Percentiles rank a stretch among this genome's conserved stretches.
Conservation (phyloP, 371 early-diverging fungal genomes). For the Rhizopus microsporus region DNA sequence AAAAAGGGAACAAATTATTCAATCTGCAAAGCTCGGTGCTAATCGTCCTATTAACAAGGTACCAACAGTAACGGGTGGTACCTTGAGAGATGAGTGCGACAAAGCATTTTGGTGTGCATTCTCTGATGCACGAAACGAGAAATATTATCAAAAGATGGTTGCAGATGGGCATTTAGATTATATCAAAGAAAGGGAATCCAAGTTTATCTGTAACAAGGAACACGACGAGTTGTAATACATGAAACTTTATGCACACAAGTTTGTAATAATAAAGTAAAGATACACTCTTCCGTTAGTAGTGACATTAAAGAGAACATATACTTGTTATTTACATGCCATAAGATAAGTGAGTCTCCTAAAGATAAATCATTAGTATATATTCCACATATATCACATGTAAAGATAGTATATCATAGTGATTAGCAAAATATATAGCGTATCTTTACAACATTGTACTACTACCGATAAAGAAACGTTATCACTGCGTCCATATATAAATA, state of each 20-base stretch:
- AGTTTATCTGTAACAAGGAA: background rate
- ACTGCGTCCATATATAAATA: too few relatives aligned
- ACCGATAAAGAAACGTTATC: too few relatives aligned
- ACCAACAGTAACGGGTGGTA: constrained; percentile 30
- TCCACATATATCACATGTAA: too few relatives aligned
- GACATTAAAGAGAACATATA: background rate
- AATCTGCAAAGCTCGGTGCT: constrained; percentile 32
- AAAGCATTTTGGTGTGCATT: constrained; percentile 40
- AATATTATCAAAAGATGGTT: constrained; percentile 25
- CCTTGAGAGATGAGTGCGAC: constrained; percentile 36
- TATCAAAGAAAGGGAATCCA: constrained; percentile 9
- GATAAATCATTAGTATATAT: too few relatives aligned
- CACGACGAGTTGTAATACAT: too few relatives aligned
- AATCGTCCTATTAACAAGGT: constrained; percentile 19
- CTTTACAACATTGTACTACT: too few relatives aligned
- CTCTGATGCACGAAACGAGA: constrained; percentile 18
- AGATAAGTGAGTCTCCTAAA: too few relatives aligned
- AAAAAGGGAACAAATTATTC: constrained; percentile 32
- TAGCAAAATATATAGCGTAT: too few relatives aligned
- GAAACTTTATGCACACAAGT: too few relatives aligned
- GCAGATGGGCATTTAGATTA: constrained; percentile 16
- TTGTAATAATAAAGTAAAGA: background rate
- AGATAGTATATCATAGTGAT: too few relatives aligned
- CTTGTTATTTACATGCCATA: too few relatives aligned
- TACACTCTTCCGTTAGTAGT: background rate